Percentiles rank a stretch among this genome's conserved stretches.
phyloP scores from a whole-genome alignment of 768 basidiomycete species.

The Collybiopsis luxurians region DNA sequence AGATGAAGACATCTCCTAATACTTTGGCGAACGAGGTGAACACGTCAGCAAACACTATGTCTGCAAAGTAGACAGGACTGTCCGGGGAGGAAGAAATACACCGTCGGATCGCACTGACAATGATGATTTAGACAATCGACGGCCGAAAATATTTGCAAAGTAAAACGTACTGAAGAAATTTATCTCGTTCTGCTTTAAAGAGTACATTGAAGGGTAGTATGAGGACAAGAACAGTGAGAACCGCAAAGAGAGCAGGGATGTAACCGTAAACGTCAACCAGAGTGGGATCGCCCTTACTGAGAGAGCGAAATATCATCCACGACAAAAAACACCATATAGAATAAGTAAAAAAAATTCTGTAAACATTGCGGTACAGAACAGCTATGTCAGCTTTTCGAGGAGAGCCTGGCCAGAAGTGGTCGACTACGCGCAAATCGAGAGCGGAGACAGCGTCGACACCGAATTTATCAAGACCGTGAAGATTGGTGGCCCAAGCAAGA shows the following conservation, averaged over 20 bases:
- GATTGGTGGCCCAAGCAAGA: conserved; percentile 89
- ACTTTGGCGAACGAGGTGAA: conserved; percentile 98
- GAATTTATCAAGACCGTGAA: conserved; percentile 75
- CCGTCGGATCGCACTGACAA: conserved; percentile 62
- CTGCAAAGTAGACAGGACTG: conserved; percentile 77
- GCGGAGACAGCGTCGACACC: conserved; percentile 72
- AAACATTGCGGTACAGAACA: conserved; percentile 56
- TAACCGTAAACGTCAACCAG: conserved; percentile 76
- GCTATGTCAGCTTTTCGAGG: conserved; percentile 35
- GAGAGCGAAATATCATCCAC: conserved; percentile 67
- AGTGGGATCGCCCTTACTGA: conserved; percentile 53
- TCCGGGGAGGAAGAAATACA: conserved; percentile 67
- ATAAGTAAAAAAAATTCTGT: conserved; percentile 66
- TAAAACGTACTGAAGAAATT: conserved; percentile 68
- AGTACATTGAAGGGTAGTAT: conserved; percentile 67
- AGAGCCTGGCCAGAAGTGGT: conserved; percentile 22
- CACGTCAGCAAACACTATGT: conserved; percentile 93
- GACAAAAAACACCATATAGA: conserved; percentile 55
- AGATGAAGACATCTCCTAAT: conserved; percentile 91
- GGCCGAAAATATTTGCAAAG: conserved; percentile 3
- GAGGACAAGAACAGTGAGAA: conserved; percentile 55
- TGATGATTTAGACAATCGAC: not conserved
- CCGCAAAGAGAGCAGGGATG: conserved; percentile 66
- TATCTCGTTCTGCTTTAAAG: conserved; percentile 69
- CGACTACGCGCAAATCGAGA: conserved; percentile 59